phyloP scores from a whole-genome alignment of 257 asterid genomes.

The Nicotiana noctiflora region DNA sequence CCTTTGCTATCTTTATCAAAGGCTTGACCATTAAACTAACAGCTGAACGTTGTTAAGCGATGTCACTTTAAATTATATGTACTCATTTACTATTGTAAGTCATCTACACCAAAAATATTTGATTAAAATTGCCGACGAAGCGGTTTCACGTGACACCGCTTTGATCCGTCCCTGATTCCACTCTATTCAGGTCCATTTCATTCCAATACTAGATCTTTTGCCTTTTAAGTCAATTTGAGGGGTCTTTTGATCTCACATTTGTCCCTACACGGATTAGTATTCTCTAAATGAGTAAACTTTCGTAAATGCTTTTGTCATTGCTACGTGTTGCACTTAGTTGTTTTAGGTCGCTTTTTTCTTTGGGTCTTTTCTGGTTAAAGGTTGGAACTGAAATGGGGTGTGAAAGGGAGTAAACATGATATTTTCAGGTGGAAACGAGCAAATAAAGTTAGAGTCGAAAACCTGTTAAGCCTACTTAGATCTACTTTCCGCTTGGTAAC shows the following conservation, averaged over 20 bases:
- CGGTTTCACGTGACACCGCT: too few species aligned
- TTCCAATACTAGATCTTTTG: background rate
- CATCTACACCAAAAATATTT: too few species aligned
- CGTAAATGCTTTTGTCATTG: background rate
- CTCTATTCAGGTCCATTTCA: background rate
- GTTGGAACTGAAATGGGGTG: background rate
- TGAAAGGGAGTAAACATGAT: conserved; percentile 1
- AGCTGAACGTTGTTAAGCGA: too few species aligned
- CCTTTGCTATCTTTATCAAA: too few species aligned
- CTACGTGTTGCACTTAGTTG: background rate
- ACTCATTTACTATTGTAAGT: too few species aligned
- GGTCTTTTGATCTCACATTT: background rate
- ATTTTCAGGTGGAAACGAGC: background rate
- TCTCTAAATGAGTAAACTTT: background rate
- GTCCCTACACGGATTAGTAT: background rate
- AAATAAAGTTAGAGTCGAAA: background rate
- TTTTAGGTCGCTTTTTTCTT: background rate
- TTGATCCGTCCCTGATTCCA: background rate
- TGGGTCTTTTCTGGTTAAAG: background rate
- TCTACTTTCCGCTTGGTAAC: background rate
- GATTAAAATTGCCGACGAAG: too few species aligned
- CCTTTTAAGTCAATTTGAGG: background rate
- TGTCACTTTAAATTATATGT: too few species aligned
- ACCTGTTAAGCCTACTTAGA: background rate
- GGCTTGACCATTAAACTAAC: too few species aligned